These are phyloP conservation scores for Emmonsiellopsis sp. DNA, from an alignment of 2,329 filamentous ascomycete genomes.

Conservation along the genomic window DNA sequence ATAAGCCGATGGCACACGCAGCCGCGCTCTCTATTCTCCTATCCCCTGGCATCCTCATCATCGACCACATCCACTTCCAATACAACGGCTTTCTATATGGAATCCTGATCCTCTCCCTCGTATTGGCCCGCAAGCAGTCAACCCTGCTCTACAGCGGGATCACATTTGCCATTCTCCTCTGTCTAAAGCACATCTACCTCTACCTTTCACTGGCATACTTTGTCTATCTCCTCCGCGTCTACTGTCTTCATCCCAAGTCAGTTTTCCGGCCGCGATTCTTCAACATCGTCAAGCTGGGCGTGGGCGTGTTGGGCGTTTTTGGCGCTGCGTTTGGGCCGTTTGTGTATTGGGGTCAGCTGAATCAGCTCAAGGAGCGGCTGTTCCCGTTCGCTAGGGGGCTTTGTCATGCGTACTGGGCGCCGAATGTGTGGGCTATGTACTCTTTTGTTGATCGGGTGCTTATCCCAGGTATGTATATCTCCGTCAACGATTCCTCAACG, in stretches of 20 bases:
- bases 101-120: slow-evolving; percentile 74
- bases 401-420: slow-evolving; percentile 97
- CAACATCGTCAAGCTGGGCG: slow-evolving; percentile 76
- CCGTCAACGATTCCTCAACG: background rate
- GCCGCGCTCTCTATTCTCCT: slow-evolving; percentile 82
- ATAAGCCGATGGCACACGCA: slow-evolving; percentile 71
- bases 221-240: slow-evolving; percentile 77
- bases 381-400: slow-evolving; percentile 92
- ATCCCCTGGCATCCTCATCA: slow-evolving; percentile 87
- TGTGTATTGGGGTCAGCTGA: slow-evolving; percentile 66
- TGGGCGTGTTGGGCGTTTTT: slow-evolving; percentile 62
- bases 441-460: slow-evolving; percentile 78
- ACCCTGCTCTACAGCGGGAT: slow-evolving; percentile 70
- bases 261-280: slow-evolving; percentile 65
- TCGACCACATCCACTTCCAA: slow-evolving; percentile 98
- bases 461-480: slow-evolving; percentile 58
- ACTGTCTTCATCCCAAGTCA: slow-evolving; percentile 72
- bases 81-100: slow-evolving; percentile 98
- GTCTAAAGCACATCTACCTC: slow-evolving; percentile 96
- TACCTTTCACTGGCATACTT: slow-evolving; percentile 96
- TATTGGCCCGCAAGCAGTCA: slow-evolving; percentile 65
- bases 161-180: slow-evolving; percentile 74
- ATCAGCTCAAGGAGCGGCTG: slow-evolving; percentile 71
- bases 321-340: slow-evolving; percentile 85
- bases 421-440: slow-evolving; percentile 94